Evolutionary conservation across 2,329 filamentous ascomycete genomes (phyloP).

Genomic region (Pseudogymnoascus sp.): DNA sequence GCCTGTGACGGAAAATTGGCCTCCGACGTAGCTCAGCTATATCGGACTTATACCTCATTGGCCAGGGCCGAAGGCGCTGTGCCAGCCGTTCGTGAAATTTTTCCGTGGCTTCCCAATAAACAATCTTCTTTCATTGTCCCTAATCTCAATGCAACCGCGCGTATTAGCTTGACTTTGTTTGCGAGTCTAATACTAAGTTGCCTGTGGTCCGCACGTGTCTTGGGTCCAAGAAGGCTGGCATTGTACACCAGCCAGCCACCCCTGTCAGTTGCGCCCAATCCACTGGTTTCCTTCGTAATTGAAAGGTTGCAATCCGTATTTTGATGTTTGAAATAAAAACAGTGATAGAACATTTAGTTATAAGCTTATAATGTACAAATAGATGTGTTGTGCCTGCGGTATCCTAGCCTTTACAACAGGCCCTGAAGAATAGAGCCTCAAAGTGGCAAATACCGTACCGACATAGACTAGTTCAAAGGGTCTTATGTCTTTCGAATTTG

Average conservation of each 20-base stretch:
- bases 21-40: background rate
- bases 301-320: background rate
- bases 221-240: background rate
- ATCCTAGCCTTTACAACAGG: background rate
- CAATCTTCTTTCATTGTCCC: background rate
- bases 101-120: background rate
- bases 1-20: background rate
- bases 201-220: background rate
- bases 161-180: background rate
- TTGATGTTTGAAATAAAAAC: background rate
- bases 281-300: background rate
- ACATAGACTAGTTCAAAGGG: background rate
- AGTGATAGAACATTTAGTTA: background rate
- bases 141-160: background rate
- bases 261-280: background rate
- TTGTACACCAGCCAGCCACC: background rate
- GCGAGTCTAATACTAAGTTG: background rate
- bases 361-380: slow-evolving; percentile 1
- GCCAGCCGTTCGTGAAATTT: background rate
- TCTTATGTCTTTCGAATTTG: background rate
- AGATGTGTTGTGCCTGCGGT: background rate
- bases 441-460: background rate
- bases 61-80: background rate
- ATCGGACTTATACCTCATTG: background rate
- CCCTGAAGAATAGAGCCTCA: background rate